Evolutionary conservation across 352 stramenopile species (phyloP), one percentile per base, ranked within the genome.

Genomic region (Globisporangium uncinulatum): DNA sequence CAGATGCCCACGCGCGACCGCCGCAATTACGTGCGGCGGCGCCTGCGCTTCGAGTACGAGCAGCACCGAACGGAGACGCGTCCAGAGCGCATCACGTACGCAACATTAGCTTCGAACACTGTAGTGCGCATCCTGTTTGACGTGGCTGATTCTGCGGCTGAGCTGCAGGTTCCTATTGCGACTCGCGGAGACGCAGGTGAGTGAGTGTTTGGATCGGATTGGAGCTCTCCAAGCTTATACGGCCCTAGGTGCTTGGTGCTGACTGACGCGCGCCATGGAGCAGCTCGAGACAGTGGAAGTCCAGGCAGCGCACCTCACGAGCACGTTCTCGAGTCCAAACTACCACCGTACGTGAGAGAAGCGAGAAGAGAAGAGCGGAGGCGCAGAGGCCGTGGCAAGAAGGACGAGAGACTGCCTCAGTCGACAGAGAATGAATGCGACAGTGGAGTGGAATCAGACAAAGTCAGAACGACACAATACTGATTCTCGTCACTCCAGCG

Each of bases 231-330:
- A 11, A 10, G 15, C 3, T 20, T 49, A 17, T 20, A 2, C 19
- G 29, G 45, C 14, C 6, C 17, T 13, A 45, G 14, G 3, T 61
- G 19, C 17, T 47, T 39, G 10, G 21, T 13, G 11, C 44, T 50
- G 44, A 50, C 44, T 9, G 11, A 17, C 15, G 19, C 1, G 7
- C 44, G 15, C 13, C 19, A 24, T 50, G 6, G 44, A 14, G 29
- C 55, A 92, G 73, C 59, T 92, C 34, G 81, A 92, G 54, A 92
- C 81, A 2, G 74, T 92, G 41, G 48, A 85, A 57, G 73, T 92
- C 44, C 81, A 92, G 57, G 79, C 79, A 13, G 55, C 83, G 53
- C 81, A 92, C 55, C 63, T 89, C 44, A 61, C 65, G 6, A 63
- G 56, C 19, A 83, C 76, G 7, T 89, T 88, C 54, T 85, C 81